phyloP scores from a whole-genome alignment of 306 rosid genomes.

The Sicyos baderoa region DNA sequence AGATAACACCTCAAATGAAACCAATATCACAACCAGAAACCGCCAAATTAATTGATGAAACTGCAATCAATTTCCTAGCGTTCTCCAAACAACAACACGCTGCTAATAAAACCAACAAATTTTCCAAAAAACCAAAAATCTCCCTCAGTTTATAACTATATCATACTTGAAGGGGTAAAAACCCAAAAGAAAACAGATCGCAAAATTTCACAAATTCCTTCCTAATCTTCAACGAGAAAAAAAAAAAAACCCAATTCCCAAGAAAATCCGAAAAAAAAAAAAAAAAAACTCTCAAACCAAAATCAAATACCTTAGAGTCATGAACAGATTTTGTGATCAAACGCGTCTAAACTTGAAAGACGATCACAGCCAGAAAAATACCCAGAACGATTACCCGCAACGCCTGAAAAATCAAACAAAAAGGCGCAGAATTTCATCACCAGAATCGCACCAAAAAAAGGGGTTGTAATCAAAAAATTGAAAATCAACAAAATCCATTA shows the following conservation, averaged over 20 bases:
- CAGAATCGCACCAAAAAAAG: neutral
- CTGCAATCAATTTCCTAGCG: neutral
- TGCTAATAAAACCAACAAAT: neutral
- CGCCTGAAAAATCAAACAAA: conserved; percentile 20
- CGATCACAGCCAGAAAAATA: conserved; percentile 5
- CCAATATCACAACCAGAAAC: conserved; percentile 1
- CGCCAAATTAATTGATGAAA: neutral
- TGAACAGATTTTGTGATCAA: conserved; percentile 23
- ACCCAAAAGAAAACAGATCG: conserved; percentile 2
- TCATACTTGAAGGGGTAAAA: neutral
- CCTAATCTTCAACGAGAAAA: neutral
- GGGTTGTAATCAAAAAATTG: neutral
- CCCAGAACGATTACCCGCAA: conserved; percentile 13
- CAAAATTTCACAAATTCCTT: conserved; percentile 5
- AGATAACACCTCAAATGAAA: conserved; percentile 7
- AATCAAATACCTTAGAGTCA: conserved; percentile 32
- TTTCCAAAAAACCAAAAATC: neutral
- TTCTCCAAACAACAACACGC: neutral
- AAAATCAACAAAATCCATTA: conserved; percentile 1
- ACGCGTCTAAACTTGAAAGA: conserved; percentile 16
- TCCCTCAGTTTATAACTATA: neutral
- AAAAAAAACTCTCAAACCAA: neutral
- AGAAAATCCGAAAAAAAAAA: neutral
- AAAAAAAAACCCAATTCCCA: neutral
- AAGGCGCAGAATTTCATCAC: conserved; percentile 2